Evolutionary conservation across 306 rosid genomes (phyloP).

Genomic region (Mimosa pudica): DNA sequence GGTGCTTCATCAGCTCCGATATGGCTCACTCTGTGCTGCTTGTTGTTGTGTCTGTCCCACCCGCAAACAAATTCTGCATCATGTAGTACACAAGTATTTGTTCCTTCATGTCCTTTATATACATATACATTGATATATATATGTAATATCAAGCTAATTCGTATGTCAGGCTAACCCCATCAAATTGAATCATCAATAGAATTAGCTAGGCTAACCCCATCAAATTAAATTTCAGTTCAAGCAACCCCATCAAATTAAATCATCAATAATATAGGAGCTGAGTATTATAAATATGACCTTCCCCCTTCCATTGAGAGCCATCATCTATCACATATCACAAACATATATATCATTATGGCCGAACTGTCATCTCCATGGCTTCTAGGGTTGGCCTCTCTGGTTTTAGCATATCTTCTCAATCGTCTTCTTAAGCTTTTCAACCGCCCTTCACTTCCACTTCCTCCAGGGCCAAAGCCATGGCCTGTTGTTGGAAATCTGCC

Average conservation of each 20-base stretch:
- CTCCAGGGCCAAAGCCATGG: slow-evolving; percentile 91
- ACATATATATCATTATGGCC: neutral
- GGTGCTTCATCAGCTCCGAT: neutral
- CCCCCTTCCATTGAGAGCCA: neutral
- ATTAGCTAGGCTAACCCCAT: no score
- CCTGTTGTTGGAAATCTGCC: slow-evolving; percentile 82
- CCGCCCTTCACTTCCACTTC: slow-evolving; percentile 41
- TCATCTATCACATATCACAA: neutral
- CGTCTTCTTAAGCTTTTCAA: slow-evolving; percentile 21
- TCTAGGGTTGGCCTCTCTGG: slow-evolving; percentile 24
- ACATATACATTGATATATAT: no score
- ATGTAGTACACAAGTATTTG: no score
- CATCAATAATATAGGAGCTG: neutral
- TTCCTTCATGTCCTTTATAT: no score
- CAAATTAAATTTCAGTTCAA: no score
- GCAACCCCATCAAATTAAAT: no score
- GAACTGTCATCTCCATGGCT: slow-evolving; percentile 21
- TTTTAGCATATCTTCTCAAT: slow-evolving; percentile 32
- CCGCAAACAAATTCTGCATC: neutral
- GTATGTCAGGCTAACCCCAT: no score
- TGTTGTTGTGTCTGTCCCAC: neutral
- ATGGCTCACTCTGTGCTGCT: neutral
- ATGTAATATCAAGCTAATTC: no score
- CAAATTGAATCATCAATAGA: no score
- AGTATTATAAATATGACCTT: neutral